Conservation (phyloP, 2,329 filamentous ascomycete genomes). For the Monilinia fructicola region DNA sequence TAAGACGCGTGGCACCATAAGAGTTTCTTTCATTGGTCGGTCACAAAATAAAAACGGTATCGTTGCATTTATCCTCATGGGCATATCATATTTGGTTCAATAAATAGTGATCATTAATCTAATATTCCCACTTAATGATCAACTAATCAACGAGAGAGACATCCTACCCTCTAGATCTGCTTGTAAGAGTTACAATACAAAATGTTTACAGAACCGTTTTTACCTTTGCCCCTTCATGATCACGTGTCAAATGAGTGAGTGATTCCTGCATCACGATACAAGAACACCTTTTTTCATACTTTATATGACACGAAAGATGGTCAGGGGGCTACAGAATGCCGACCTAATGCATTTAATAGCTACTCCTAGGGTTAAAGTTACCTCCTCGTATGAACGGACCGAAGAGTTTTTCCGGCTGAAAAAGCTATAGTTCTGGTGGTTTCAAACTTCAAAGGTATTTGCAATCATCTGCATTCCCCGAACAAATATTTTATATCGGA, state of each 20-base stretch:
- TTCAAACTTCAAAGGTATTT: not conserved
- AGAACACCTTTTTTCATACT: not conserved
- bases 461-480: no score
- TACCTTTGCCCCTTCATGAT: not conserved
- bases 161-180: not conserved
- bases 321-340: no score
- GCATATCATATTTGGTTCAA: not conserved
- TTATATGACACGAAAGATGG: no score
- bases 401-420: not conserved
- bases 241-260: not conserved
- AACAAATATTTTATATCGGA: not conserved
- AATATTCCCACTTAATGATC: no score
- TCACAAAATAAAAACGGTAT: not conserved
- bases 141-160: not conserved
- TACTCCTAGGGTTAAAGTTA: not conserved
- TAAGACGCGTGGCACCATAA: not conserved
- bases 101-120: no score
- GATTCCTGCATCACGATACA: not conserved
- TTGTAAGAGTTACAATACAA: not conserved
- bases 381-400: not conserved
- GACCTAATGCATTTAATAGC: no score
- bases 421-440: not conserved
- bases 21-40: not conserved
- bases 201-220: not conserved
- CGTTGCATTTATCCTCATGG: no score